Evolutionary conservation across 352 stramenopile genomes (phyloP).

Genomic region (Thraustochytrium striatum): DNA sequence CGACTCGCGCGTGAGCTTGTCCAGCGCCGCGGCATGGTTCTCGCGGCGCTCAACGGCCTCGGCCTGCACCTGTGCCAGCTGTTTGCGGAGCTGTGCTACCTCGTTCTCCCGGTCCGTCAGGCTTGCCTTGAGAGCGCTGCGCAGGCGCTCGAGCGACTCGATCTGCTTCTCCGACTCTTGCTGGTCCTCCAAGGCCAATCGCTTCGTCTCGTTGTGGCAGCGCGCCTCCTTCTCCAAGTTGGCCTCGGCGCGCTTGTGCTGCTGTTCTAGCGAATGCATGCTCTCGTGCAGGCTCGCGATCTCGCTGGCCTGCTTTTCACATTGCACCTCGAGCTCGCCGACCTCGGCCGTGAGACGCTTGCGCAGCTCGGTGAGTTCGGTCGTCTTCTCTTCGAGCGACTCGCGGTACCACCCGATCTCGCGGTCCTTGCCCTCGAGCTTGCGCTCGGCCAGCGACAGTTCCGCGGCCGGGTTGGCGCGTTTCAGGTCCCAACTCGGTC

Average conservation of each 20-base stretch:
- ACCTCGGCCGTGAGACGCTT: not conserved
- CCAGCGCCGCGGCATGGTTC: not conserved
- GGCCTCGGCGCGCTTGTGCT: not conserved
- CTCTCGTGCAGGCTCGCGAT: not conserved
- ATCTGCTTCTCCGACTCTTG: no score
- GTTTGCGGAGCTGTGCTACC: no score
- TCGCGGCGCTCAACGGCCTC: not conserved
- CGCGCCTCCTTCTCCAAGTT: not conserved
- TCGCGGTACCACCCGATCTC: conserved; percentile 4
- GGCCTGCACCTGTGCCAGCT: no score
- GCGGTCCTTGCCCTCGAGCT: conserved; percentile 22
- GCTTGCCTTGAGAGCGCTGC: no score
- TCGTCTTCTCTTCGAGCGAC: not conserved
- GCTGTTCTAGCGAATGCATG: no score
- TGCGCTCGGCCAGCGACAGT: not conserved
- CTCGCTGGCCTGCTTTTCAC: not conserved
- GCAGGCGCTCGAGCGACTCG: no score
- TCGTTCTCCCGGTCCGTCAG: no score
- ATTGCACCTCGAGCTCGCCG: not conserved
- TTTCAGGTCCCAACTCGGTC: not conserved
- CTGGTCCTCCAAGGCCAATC: not conserved
- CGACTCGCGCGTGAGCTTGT: not conserved
- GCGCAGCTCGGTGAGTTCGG: not conserved
- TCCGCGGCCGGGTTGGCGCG: not conserved
- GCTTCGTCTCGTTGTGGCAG: not conserved